Conservation (phyloP, 1,284 basidiomycete genomes). For the Butyriboletus appendiculatus region DNA sequence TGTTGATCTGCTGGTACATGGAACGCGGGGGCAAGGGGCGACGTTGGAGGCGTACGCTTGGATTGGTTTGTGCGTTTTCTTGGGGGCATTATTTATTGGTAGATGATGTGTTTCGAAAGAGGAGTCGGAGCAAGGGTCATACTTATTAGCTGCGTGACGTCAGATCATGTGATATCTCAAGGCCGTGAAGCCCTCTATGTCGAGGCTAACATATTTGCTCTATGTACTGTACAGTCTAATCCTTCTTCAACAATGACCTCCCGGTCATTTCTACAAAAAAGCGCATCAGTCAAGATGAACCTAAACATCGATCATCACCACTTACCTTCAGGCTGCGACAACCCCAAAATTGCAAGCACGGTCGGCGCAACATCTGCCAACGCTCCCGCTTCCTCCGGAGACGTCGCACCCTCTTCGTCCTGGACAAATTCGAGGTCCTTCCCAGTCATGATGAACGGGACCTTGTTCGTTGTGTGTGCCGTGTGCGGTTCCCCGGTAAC, state of each 20-base stretch:
- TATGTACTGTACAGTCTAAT: constrained; percentile 22
- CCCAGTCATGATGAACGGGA: constrained; percentile 79
- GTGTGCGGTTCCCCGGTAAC: constrained; percentile 85
- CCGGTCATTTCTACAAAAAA: constrained; percentile 30
- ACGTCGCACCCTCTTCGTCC: constrained; percentile 38
- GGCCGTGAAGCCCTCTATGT: no score
- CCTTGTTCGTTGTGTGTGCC: constrained; percentile 83
- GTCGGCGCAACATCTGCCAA: constrained; percentile 90
- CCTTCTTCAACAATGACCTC: constrained; percentile 28
- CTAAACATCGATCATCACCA: background rate
- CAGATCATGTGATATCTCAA: constrained; percentile 21
- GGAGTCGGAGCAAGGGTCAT: background rate
- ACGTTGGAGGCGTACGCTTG: constrained; percentile 5
- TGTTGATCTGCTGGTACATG: constrained; percentile 12
- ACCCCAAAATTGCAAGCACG: constrained; percentile 72
- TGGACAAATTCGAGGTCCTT: constrained; percentile 48
- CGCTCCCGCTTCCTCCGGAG: constrained; percentile 68
- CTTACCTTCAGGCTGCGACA: constrained; percentile 61
- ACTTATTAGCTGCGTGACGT: constrained; percentile 13
- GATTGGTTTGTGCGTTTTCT: constrained; percentile 21
- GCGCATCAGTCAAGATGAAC: constrained; percentile 2
- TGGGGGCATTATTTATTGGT: constrained; percentile 15
- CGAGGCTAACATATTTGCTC: constrained; percentile 1
- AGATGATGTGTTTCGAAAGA: background rate
- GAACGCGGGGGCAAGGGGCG: constrained; percentile 14